Conservation (phyloP, 108 stramenopile species). For the Chaetoceros tenuissimus region DNA sequence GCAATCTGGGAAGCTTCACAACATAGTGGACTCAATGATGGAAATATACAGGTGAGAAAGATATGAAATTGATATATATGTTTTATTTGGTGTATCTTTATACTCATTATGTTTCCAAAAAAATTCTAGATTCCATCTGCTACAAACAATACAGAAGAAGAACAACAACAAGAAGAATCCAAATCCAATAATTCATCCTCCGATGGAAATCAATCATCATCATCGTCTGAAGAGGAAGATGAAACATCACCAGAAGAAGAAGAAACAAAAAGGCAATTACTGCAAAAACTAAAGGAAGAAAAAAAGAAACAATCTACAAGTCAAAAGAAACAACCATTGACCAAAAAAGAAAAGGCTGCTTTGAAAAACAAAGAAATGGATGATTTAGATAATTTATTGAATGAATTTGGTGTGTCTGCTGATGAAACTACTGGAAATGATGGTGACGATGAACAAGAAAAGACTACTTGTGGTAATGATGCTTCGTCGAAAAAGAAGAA, state of each 20-base stretch:
- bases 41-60: too few species aligned
- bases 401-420: conserved; percentile 8
- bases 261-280: not conserved
- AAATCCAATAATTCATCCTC: too few species aligned
- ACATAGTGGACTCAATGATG: not conserved
- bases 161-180: too few species aligned
- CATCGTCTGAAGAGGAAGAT: too few species aligned
- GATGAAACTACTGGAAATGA: not conserved
- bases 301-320: not conserved
- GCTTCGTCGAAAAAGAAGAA: not conserved
- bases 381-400: conserved; percentile 13
- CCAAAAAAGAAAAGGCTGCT: conserved; percentile 11
- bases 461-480: not conserved
- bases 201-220: too few species aligned
- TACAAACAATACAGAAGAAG: too few species aligned
- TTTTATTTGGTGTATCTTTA: too few species aligned
- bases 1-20: too few species aligned
- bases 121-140: too few species aligned
- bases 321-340: conserved; percentile 5
- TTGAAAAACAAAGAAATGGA: conserved; percentile 11
- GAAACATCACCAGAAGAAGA: too few species aligned
- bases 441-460: not conserved
- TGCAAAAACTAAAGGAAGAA: not conserved
- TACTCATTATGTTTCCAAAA: too few species aligned
- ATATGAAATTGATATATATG: too few species aligned